Conservation (phyloP, 2,329 filamentous ascomycete species). For the Aspergillus tanneri region DNA sequence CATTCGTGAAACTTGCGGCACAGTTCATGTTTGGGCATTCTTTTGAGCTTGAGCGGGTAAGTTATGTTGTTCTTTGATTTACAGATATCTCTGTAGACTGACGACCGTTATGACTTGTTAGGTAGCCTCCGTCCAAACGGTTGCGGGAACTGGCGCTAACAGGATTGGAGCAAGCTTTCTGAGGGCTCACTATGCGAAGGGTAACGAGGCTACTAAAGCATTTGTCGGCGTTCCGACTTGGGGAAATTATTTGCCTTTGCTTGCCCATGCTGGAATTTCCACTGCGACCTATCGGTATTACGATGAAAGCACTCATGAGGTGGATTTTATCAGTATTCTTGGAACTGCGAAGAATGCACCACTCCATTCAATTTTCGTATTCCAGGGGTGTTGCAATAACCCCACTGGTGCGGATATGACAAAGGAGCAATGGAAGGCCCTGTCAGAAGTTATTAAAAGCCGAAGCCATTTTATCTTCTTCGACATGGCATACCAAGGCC, state of each 20-base stretch:
- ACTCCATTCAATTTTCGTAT: conserved; percentile 75
- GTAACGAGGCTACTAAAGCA: conserved; percentile 34
- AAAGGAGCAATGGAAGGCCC: conserved; percentile 78
- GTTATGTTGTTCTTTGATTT: too few species aligned
- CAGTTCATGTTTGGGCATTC: too few species aligned
- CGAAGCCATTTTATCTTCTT: conserved; percentile 89
- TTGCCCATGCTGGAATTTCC: conserved; percentile 75
- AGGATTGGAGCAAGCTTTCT: conserved; percentile 22
- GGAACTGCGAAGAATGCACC: conserved; percentile 45
- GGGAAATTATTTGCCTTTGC: conserved; percentile 97
- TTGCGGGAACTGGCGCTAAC: conserved; percentile 69
- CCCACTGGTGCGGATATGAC: conserved; percentile 88
- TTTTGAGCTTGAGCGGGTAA: too few species aligned
- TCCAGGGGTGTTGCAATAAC: conserved; percentile 94
- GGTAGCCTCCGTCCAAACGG: conserved; percentile 61
- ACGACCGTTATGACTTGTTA: too few species aligned
- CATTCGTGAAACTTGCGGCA: too few species aligned
- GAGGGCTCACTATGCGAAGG: too few species aligned
- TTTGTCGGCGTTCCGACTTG: conserved; percentile 94
- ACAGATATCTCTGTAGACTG: too few species aligned
- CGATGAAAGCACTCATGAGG: conserved; percentile 6
- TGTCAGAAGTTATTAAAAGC: conserved; percentile 67
- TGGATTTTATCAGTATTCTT: conserved; percentile 18
- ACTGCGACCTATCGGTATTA: conserved; percentile 50
- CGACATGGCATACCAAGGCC: conserved; percentile 90